Conservation (phyloP, 352 stramenopile species). For the Globisporangium viniferum region DNA sequence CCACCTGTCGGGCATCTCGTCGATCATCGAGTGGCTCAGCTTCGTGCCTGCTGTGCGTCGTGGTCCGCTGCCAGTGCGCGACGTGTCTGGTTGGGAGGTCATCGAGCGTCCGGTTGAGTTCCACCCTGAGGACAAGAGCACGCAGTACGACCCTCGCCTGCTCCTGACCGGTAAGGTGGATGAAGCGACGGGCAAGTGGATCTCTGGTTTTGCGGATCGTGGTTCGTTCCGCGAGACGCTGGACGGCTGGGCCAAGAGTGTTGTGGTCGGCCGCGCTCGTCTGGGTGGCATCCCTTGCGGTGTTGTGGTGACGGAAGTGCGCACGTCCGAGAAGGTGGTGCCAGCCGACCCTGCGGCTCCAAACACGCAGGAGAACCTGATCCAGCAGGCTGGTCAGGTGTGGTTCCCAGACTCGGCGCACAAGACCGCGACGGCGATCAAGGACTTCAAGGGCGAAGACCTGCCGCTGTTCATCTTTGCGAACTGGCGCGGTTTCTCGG, state of each 20-base stretch:
- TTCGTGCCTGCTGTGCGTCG: constrained; percentile 95
- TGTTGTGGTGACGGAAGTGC: constrained; percentile 98
- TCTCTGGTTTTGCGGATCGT: constrained; percentile 97
- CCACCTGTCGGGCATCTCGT: constrained; percentile 94
- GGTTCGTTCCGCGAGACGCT: constrained; percentile 98
- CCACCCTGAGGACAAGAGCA: constrained; percentile 87
- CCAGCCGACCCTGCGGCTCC: constrained; percentile 98
- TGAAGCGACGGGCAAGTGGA: constrained; percentile 76
- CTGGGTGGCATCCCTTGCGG: constrained; percentile 98
- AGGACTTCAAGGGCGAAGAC: constrained; percentile 99
- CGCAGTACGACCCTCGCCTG: constrained; percentile 94
- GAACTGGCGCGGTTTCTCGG: constrained; percentile 99
- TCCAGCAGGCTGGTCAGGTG: constrained; percentile 98
- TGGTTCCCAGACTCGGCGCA: constrained; percentile 99
- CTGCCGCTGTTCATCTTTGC: constrained; percentile 99
- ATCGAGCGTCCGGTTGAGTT: constrained; percentile 92
- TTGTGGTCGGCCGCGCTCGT: constrained; percentile 96
- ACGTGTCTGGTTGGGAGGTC: constrained; percentile 78
- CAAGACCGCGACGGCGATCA: constrained; percentile 99
- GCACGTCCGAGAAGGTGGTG: constrained; percentile 95
- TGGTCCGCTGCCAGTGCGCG: constrained; percentile 79
- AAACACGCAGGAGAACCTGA: constrained; percentile 94
- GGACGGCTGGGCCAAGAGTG: constrained; percentile 98
- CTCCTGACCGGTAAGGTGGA: constrained; percentile 88
- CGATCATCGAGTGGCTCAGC: constrained; percentile 97